phyloP scores from a whole-genome alignment of 306 rosid genomes.

The Fragaria nilgerrensis region DNA sequence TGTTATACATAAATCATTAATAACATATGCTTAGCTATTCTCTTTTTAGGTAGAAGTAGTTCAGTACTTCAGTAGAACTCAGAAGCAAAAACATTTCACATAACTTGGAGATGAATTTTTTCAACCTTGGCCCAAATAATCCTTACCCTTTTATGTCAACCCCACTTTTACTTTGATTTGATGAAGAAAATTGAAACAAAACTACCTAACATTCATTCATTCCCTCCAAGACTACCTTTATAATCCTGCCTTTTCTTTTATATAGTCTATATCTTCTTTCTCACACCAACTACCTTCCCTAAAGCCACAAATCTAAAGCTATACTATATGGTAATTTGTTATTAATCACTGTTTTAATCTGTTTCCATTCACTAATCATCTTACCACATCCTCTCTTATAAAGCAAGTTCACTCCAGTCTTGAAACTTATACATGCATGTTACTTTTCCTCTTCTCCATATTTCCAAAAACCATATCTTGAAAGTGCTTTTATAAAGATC shows the following conservation, averaged over 20 bases:
- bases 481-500: neutral
- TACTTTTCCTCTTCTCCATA: neutral
- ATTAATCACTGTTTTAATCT: neutral
- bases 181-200: neutral
- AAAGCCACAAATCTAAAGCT: slow-evolving; percentile 3
- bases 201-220: slow-evolving; percentile 17
- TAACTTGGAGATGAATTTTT: neutral
- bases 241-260: neutral
- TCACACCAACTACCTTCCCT: slow-evolving; percentile 17
- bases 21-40: neutral
- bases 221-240: neutral
- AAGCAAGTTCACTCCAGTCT: slow-evolving; percentile 11
- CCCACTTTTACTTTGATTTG: slow-evolving; percentile 17
- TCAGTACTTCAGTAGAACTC: neutral
- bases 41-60: neutral
- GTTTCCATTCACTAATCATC: neutral
- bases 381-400: slow-evolving; percentile 3
- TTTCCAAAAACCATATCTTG: neutral
- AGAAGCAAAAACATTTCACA: neutral
- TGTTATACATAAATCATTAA: neutral
- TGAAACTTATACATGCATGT: neutral
- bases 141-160: neutral
- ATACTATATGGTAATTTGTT: neutral
- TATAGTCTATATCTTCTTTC: slow-evolving; percentile 12
- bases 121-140: slow-evolving; percentile 3